phyloP scores from a whole-genome alignment of 2,329 filamentous ascomycete genomes.

The Tolypocladium tropicale region DNA sequence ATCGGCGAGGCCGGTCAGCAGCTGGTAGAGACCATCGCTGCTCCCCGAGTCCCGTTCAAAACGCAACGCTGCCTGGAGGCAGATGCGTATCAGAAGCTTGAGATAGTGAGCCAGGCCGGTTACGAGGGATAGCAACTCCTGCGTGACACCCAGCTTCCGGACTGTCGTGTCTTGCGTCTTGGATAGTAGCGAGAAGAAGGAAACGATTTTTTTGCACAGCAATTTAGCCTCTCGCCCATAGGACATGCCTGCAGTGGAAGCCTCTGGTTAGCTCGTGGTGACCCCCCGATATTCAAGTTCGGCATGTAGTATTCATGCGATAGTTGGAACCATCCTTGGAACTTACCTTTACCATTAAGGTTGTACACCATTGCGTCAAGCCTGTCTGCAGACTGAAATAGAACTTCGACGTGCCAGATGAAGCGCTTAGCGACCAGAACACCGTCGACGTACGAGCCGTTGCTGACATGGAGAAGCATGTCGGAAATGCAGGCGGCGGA shows the following conservation, averaged over 20 bases:
- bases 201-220: conserved; percentile 98
- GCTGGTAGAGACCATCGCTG: conserved; percentile 66
- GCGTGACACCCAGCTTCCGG: conserved; percentile 86
- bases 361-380: conserved; percentile 64
- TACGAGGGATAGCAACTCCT: conserved; percentile 94
- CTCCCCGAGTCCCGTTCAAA: conserved; percentile 75
- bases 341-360: conserved; percentile 64
- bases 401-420: conserved; percentile 88
- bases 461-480: conserved; percentile 97
- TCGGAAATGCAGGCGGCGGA: conserved; percentile 97
- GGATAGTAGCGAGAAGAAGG: conserved; percentile 90
- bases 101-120: conserved; percentile 95
- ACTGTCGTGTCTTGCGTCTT: conserved; percentile 90
- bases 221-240: conserved; percentile 96
- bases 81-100: conserved; percentile 94
- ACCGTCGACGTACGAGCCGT: conserved; percentile 90
- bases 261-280: not conserved
- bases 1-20: conserved; percentile 73
- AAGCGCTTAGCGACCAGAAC: conserved; percentile 93
- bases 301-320: not conserved
- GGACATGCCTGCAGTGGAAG: conserved; percentile 53
- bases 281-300: not conserved
- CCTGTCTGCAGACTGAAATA: conserved; percentile 81
- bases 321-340: not conserved
- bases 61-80: conserved; percentile 83